Evolutionary conservation across 768 basidiomycete species (phyloP).

Genomic region (Chlorophyllum brunneum): DNA sequence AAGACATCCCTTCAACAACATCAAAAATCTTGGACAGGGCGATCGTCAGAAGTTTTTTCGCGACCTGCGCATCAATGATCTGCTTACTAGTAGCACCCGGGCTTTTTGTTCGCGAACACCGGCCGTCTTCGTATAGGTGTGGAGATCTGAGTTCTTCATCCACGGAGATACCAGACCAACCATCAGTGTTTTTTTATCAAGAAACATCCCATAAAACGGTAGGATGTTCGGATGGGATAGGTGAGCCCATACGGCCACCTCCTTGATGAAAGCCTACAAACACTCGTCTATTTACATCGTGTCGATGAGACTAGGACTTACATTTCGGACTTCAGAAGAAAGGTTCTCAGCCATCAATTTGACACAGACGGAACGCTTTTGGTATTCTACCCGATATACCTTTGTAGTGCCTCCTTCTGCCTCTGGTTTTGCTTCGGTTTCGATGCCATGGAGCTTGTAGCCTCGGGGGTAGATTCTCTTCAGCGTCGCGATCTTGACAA

Average conservation of each 20-base stretch:
- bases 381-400: too few relatives aligned
- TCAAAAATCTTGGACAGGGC: background rate
- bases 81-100: slow-evolving; percentile 11
- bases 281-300: too few relatives aligned
- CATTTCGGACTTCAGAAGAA: too few relatives aligned
- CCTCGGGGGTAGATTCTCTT: too few relatives aligned
- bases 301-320: too few relatives aligned
- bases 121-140: slow-evolving; percentile 12
- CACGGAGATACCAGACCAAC: slow-evolving; percentile 20
- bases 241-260: slow-evolving; percentile 30
- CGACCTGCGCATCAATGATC: background rate
- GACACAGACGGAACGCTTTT: too few relatives aligned
- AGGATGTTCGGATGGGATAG: slow-evolving; percentile 32
- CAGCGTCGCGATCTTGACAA: too few relatives aligned
- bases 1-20: background rate
- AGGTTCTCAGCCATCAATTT: too few relatives aligned
- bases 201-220: slow-evolving; percentile 30
- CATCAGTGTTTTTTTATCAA: background rate
- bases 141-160: slow-evolving; percentile 18
- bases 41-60: too few relatives aligned
- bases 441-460: too few relatives aligned
- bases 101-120: slow-evolving; percentile 10
- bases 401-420: background rate
- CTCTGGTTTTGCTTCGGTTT: too few relatives aligned
- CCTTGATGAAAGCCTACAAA: slow-evolving; percentile 13